Evolutionary conservation across 1,284 basidiomycete species (phyloP), one percentile per base, ranked within the genome.

Genomic region (Hortiboletus rubellus): DNA sequence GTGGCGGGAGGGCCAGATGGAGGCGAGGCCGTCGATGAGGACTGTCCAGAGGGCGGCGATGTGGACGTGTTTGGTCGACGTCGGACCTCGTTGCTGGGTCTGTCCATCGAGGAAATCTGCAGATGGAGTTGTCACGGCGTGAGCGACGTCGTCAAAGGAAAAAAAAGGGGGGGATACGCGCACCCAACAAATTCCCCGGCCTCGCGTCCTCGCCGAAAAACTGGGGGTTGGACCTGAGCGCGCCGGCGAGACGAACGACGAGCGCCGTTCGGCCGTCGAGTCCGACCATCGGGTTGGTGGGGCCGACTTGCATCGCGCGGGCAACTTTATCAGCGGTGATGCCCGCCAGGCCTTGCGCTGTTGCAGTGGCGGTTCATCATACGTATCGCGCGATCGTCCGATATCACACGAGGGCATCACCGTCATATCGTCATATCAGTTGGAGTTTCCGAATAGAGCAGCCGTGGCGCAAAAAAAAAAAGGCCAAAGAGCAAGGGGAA

Each of bases 1-100:
- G 1, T 85, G 83, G 31, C 94, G 85, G n/a, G 84, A 76, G 0
- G 92, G 95, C 96, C 96, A 98, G 67, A 98, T 94, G 10, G 87
- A 82, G 46, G 89, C 84, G 11, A 98, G 80, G 4, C 93, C 91
- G 34, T 91, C 84, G 56, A 96, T 88, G 48, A 98, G 82, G 8
- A 84, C 84, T 30, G 84, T 74, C 94, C 96, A 98, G 22, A 98
- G 82, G 0, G 82, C 80, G 4, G 85, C 73, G 60, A 94, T 75
- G 56, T 87, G 83, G 22, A 92, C 75, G 37, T 74, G 69, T n/a
- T 76, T 72, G 22, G 22, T 22, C 22, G 22, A 22, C 49, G 71
- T 72, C 17, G 72, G 55, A 42, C 72, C 71, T 52, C 81, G 74
- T 17, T 71, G 24, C 46, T 70, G 77, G 3, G 85, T 83, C 63